Base-by-base conservation (phyloP, 2,329 filamentous ascomycete species). In the Xylaria sp. region DNA sequence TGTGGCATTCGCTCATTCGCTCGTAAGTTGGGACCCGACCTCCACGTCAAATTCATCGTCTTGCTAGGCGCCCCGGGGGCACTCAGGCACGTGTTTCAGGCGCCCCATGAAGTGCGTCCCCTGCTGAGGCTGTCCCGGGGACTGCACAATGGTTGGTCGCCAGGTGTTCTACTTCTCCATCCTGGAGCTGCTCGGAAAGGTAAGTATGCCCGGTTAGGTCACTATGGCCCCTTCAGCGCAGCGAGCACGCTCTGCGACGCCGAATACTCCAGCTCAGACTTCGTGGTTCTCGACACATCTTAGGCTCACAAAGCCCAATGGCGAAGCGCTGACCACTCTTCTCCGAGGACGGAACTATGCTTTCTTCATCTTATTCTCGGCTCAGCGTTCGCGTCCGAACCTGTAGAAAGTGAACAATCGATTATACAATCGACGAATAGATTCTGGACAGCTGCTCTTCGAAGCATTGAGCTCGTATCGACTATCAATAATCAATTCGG, bases 1-100 rank as follows among this genome's bases (percentile, higher is more conserved):
- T 78, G 77, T 78, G 77, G 74, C 76, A 78, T 61, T 53, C 69
- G 58, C 72, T 76, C 63, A 78, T 78, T 78, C 74, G 77, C 69
- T 71, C 68, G 70, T 58, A 65, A n/a, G 64, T 73, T 76, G 75
- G 71, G 71, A 55, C 73, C 73, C 72, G 73, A 76, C 71, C 70
- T 76, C 71, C 72, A 74, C 71, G 72, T 73, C 71, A 76, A 69
- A 74, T 74, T 60, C 53, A 67, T 69, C 65, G 67, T 64, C 68
- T 14, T 70, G 64, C 71, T 69, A 75, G 73, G 72, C 73, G 70
- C 70, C 71, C 70, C 71, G 69, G 63, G 63, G 48, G 55, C 19
- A 64, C 70, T 73, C 71, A 71, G 66, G 74, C 75, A 77, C 75
- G 75, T 77, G 75, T 74, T 76, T 72, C 63, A 69, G 47, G 36